phyloP scores from a whole-genome alignment of 768 basidiomycete species.

The Lepiota brunneoincarnata region DNA sequence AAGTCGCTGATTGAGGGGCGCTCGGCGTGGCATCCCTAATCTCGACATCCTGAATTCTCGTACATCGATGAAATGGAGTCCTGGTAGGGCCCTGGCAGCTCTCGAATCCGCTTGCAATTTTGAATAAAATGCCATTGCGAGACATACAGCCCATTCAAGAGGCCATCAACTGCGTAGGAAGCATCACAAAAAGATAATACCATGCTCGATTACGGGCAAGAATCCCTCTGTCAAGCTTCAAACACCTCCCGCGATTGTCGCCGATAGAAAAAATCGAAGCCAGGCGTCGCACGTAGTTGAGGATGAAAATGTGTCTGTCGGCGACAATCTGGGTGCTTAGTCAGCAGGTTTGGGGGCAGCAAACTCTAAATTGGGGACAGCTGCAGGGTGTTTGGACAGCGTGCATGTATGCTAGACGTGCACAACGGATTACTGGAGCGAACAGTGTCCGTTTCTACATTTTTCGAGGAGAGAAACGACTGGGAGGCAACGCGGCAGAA shows the following conservation, averaged over 20 bases:
- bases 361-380: conserved; percentile 15
- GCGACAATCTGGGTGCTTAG: conserved; percentile 18
- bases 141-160: neutral
- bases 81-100: neutral
- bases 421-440: neutral
- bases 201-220: too few species aligned
- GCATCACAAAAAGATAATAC: too few species aligned
- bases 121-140: neutral
- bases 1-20: conserved; percentile 13
- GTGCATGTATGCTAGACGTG: neutral
- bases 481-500: conserved; percentile 12
- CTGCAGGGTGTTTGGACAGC: neutral
- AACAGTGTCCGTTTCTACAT: neutral
- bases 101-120: neutral
- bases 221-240: neutral
- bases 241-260: neutral
- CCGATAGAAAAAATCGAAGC: neutral
- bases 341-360: conserved; percentile 3
- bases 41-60: too few species aligned
- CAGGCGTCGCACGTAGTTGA: neutral
- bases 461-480: conserved; percentile 5
- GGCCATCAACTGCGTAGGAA: too few species aligned
- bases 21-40: too few species aligned
- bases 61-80: too few species aligned
- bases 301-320: neutral